Evolutionary conservation across 257 asterid genomes (phyloP), one percentile per base, ranked within the genome.

Genomic region (Lycium ferocissimum): DNA sequence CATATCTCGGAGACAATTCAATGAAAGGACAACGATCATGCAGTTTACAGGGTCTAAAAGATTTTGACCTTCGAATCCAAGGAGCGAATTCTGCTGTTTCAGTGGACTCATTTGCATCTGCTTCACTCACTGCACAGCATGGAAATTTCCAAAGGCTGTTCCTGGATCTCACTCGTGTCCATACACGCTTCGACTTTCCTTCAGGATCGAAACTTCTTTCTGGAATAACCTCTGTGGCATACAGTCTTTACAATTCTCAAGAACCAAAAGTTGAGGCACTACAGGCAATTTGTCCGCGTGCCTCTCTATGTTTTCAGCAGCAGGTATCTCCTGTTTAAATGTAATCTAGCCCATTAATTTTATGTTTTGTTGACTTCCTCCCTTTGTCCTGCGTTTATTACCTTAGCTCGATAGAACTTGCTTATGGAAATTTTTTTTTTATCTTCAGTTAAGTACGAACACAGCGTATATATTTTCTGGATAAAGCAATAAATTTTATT

Each of bases 281-380:
- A 69, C 90, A 88, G 79, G 86, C 88, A 62, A 83, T 95, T 61
- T 91, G 91, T 81, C 98, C 97, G 63, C 84, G 91, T 71, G 94
- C 93, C 83, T 90, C 89, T 49, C 70, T 95, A 70, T 95, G 95
- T 26, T 90, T 93, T 85, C 98, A 95, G 92, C 98, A 95, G 91
- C 97, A 94, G 98, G 98, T 95, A 87, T 57, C n/a, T 75, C 69
- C 45, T 14, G 62, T 83, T 61, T 38, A 18, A 38, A 40, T 18
- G 9, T 40, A 71, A 18, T 22, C 11, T 40, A 17, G 76, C 75
- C 49, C 10, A 2, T 56, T 71, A 38, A 40, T 71, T 71, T 71
- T 40, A 43, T 71, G 79, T 37, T 62, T 70, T 17, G 33, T 14
- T 70, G 75, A 67, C 13, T 70, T 17, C 22, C 79, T 15, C 54